A percentile compares a stretch with the other conserved stretches of the same genome.
Conservation (phyloP, 2,329 filamentous ascomycete species). For the Penicillium oxalicum region DNA sequence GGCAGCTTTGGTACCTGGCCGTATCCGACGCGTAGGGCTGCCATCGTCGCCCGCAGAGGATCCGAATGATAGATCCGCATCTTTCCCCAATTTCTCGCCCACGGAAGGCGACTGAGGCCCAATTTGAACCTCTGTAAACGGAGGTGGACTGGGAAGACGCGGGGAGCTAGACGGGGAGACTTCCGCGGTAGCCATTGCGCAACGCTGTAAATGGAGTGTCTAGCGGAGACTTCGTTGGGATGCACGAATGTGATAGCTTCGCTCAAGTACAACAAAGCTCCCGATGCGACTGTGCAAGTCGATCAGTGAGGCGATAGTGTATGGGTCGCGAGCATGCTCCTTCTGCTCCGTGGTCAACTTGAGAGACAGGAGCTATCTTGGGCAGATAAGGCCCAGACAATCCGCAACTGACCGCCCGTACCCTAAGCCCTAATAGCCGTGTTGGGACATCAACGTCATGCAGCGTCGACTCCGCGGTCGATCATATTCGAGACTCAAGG, state of each 20-base stretch:
- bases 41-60: conserved; percentile 57
- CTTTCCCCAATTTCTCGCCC: conserved; percentile 53
- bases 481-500: background rate
- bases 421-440: conserved; percentile 32
- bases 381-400: conserved; percentile 14
- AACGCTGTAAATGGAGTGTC: conserved; percentile 2
- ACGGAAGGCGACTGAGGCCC: conserved; percentile 68
- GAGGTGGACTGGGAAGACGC: conserved; percentile 88
- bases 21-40: conserved; percentile 75
- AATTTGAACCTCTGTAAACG: conserved; percentile 89
- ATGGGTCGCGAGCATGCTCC: conserved; percentile 9
- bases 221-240: conserved; percentile 8
- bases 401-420: conserved; percentile 22
- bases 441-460: conserved; percentile 21
- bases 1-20: conserved; percentile 81
- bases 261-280: conserved; percentile 10
- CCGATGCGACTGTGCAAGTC: conserved; percentile 7
- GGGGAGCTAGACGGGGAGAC: conserved; percentile 67
- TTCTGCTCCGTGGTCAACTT: conserved; percentile 6
- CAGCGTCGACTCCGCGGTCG: conserved; percentile 3
- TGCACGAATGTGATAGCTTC: conserved; percentile 12
- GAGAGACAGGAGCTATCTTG: conserved; percentile 3
- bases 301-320: conserved; percentile 12
- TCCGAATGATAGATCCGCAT: conserved; percentile 52
- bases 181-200: conserved; percentile 41